Evolutionary conservation across 2,329 filamentous ascomycete genomes (phyloP).

Genomic region (Leptographium radiaticola): DNA sequence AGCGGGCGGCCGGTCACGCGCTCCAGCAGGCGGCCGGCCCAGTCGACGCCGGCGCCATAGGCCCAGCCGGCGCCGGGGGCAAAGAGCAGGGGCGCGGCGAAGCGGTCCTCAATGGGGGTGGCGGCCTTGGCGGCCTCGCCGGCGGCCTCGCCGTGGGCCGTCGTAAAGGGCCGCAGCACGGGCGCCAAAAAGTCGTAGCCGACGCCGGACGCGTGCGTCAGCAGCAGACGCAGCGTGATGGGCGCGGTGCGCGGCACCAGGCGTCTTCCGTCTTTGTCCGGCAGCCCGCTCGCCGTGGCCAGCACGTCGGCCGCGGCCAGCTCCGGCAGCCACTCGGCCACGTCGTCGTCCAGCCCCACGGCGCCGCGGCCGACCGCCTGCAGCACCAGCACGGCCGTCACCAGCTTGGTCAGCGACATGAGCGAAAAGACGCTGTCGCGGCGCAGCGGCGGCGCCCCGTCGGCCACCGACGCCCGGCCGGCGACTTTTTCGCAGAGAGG

Average conservation of each 20-base stretch:
- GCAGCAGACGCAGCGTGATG: constrained; percentile 10
- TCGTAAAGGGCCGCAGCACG: constrained; percentile 1
- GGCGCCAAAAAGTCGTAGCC: constrained; percentile 10
- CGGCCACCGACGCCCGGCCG: constrained; percentile 11
- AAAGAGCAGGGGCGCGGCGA: constrained; percentile 9
- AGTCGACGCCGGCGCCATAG: constrained; percentile 11
- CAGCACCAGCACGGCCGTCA: constrained; percentile 31
- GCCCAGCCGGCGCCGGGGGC: constrained; percentile 11
- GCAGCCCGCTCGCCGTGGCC: background rate
- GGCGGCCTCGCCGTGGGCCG: background rate
- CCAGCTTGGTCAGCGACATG: constrained; percentile 27
- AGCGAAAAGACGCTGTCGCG: constrained; percentile 19
- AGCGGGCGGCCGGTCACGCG: constrained; percentile 3
- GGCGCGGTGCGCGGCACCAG: constrained; percentile 2
- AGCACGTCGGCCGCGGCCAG: constrained; percentile 10
- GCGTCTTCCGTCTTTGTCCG: background rate
- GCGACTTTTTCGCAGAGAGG: constrained; percentile 14
- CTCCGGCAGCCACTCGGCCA: constrained; percentile 16
- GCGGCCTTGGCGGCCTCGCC: background rate
- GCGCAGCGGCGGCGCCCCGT: constrained; percentile 7
- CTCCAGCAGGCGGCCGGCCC: constrained; percentile 10
- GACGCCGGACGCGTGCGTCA: constrained; percentile 9
- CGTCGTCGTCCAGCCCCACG: constrained; percentile 31
- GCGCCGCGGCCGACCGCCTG: constrained; percentile 33
- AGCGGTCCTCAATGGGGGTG: constrained; percentile 7